A percentile compares a stretch with the other conserved stretches of the same genome.
Evolutionary conservation across 176 grass and related monocot genomes (phyloP).

Genomic region (Themeda triandra): DNA sequence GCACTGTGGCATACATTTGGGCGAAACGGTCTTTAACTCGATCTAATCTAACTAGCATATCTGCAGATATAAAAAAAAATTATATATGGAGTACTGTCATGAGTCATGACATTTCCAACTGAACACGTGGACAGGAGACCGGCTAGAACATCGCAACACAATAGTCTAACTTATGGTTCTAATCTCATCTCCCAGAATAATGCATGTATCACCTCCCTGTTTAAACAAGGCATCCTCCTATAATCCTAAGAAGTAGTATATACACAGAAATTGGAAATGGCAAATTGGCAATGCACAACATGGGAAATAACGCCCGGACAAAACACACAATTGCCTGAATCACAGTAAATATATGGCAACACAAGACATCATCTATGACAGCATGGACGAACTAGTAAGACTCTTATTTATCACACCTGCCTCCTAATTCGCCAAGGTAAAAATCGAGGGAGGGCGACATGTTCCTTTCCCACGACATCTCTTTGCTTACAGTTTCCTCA

Average conservation of each 20-base stretch:
- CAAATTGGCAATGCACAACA: constrained; percentile 5
- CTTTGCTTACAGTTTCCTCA: constrained; percentile 14
- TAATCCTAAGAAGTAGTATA: neutral
- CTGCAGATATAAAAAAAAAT: no score
- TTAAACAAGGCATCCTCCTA: neutral
- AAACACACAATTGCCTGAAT: constrained; percentile 2
- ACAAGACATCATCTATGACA: neutral
- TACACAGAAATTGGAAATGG: constrained; percentile 11
- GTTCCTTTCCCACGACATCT: constrained; percentile 18
- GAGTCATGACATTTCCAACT: no score
- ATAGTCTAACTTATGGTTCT: no score
- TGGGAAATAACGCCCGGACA: neutral
- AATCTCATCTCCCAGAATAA: neutral
- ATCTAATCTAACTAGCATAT: no score
- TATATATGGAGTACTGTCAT: no score
- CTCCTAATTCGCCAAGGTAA: constrained; percentile 20
- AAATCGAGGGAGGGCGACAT: neutral
- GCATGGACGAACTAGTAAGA: neutral
- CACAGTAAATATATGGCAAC: constrained; percentile 16
- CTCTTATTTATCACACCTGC: constrained; percentile 35
- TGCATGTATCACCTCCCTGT: neutral
- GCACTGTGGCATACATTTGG: no score
- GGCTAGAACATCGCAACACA: no score
- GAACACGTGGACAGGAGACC: no score
- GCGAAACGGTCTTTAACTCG: no score